Base-by-base conservation (phyloP, 1,284 basidiomycete species). In the Cutaneotrichosporon sp. region DNA sequence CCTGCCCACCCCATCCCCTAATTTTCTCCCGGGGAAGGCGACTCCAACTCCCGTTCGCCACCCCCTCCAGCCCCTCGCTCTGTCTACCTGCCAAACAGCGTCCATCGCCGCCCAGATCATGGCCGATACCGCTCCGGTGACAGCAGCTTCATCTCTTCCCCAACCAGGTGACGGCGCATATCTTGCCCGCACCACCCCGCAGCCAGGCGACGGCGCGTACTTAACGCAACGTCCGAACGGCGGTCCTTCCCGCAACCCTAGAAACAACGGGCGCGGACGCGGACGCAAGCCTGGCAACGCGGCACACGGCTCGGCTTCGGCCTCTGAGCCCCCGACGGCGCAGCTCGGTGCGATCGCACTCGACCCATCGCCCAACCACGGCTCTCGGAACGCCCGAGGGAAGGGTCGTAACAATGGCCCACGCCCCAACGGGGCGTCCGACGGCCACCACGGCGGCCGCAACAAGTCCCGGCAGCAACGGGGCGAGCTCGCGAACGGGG, bases 181-280 rank as follows among this genome's bases (percentile, higher is more conserved):
- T 53, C 62, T 69, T 18, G 59, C 65, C 20, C 54, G 58, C 16
- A 24, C 56, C 38, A 20, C 33, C 20, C 62, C 63, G 1, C 58
- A 65, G 59, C 65, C 65, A 20, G 67, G 65, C 33, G 65, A 69
- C 53, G 63, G 67, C 18, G 60, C 62, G 2, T 65, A 65, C 24
- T 53, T 67, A 25, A 42, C 56, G 27, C 56, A 54, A 22, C 49
- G 31, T 54, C 31, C 53, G 27, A 49, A 55, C 47, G 22, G 46
- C 49, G 38, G 56, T 29, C 25, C 36, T 25, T 50, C 56, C 20
- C 47, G 53, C 55, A 33, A 46, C 25, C 55, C 45, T 13, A 33
- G 43, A 27, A 9, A 33, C 22, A 38, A 38, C 20, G 51, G 55
- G 16, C 45, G 55, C n/a, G 45, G 55, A 38, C 46, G 55, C n/a